Evolutionary conservation across 1,284 basidiomycete species (phyloP).

Genomic region (Vanrija sp.): DNA sequence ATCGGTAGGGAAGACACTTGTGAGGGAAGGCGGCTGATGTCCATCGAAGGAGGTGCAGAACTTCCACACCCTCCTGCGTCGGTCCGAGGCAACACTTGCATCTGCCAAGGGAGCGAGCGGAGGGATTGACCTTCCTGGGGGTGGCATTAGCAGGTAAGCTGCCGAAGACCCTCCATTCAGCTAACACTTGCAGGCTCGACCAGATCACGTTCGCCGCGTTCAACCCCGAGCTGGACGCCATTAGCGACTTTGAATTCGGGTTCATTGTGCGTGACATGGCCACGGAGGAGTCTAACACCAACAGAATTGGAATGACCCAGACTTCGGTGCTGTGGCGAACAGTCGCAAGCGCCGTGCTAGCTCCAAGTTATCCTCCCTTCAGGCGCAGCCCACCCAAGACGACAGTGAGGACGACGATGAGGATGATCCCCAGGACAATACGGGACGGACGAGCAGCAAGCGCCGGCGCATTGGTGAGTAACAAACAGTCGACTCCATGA

Average conservation of each 20-base stretch:
- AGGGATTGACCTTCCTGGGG: slow-evolving; percentile 32
- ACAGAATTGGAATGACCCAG: slow-evolving; percentile 38
- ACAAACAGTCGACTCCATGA: neutral
- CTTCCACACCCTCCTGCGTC: slow-evolving; percentile 28
- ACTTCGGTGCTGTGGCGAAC: neutral
- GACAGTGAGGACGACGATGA: slow-evolving; percentile 14
- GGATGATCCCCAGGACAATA: slow-evolving; percentile 9
- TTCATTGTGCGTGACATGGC: slow-evolving; percentile 28
- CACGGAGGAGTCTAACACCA: neutral
- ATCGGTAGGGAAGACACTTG: too few relatives aligned
- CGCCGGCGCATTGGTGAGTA: neutral
- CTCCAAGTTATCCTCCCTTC: slow-evolving; percentile 29
- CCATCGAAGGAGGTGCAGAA: slow-evolving; percentile 28
- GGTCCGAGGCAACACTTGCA: slow-evolving; percentile 7
- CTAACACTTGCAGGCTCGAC: slow-evolving; percentile 25
- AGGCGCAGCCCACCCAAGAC: slow-evolving; percentile 12
- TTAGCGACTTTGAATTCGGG: slow-evolving; percentile 19
- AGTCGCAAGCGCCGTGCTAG: slow-evolving; percentile 22
- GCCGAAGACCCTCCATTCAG: neutral
- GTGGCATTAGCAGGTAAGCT: slow-evolving; percentile 33
- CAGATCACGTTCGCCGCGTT: slow-evolving; percentile 35
- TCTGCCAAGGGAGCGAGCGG: neutral
- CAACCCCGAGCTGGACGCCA: slow-evolving; percentile 13
- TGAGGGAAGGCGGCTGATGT: neutral
- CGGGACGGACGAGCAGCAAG: neutral